Evolutionary conservation across 805 yeast species (phyloP), one percentile per base, ranked within the genome.

Genomic region (Kregervanrija fluxuum): DNA sequence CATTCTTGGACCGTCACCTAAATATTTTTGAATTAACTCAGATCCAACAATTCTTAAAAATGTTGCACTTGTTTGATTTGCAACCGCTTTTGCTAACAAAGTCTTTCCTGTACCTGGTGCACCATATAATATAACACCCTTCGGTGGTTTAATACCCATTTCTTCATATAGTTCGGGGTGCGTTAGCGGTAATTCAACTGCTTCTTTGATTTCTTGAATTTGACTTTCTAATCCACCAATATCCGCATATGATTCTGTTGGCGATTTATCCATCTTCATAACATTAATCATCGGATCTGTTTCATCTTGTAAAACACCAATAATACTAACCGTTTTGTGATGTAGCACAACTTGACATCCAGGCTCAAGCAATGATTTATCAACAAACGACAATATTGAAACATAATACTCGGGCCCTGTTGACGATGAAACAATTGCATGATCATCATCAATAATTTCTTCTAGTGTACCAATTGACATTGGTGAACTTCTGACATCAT

Each of bases 91-190:
- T 11, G 98, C 98, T 54, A 91, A 73, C 47, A 91, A 70, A 1
- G 98, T 91, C 65, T 91, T 91, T 56, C 98, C 98, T 3, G 98
- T 91, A 66, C 98, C 98, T 33, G 98, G 98, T 0, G 97, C 95
- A 59, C 98, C 98, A 62, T 91, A 91, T 47, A 91, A 73, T 55
- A 91, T 90, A 42, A 91, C 98, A 69, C 98, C 98, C 69, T 91
- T 91, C 43, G 98, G 98, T 11, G 97, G 98, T 60, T 90, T 89
- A 59, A 91, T 91, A 57, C 98, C 98, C 97, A 91, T 90, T 66
- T 90, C 97, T 69, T 93, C 96, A 66, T 90, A 91, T 56, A 91
- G 71, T 65, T 91, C 98, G 0, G 98, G 98, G 66, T 91, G 97
- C 11, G 96, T 89, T 51, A 90, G 73, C 11, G 98, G 98, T 56